phyloP scores from a whole-genome alignment of 2,329 filamentous ascomycete species.

The Zasmidium cellare region DNA sequence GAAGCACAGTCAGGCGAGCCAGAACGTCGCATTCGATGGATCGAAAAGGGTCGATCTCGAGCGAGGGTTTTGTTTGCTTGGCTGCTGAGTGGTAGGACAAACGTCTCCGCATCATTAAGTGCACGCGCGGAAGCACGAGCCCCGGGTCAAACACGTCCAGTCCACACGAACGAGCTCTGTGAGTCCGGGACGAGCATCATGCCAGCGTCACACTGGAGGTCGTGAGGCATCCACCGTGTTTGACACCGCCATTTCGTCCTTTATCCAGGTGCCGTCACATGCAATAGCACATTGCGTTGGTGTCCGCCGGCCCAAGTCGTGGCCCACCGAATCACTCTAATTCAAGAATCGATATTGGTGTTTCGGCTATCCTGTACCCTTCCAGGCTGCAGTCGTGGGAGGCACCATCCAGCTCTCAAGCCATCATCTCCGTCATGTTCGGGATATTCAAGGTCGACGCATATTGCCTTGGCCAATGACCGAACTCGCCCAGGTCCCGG shows the following conservation, averaged over 20 bases:
- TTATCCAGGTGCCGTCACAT: not conserved
- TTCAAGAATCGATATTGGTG: not conserved
- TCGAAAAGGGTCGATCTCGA: not conserved
- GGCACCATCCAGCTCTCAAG: not conserved
- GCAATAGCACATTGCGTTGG: not conserved
- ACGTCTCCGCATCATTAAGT: not conserved
- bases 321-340: not conserved
- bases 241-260: not conserved
- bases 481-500: not conserved
- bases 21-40: not conserved
- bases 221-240: not conserved
- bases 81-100: slow-evolving; percentile 8
- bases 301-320: not conserved
- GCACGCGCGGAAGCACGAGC: not conserved
- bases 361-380: not conserved
- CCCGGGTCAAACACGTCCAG: not conserved
- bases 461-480: not conserved
- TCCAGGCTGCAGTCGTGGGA: not conserved
- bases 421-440: not conserved
- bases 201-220: not conserved
- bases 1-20: not conserved
- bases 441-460: not conserved
- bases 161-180: not conserved
- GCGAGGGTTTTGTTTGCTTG: not conserved
- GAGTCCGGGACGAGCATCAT: not conserved